Conservation (phyloP, 768 basidiomycete genomes). For the Boletus insuetus region DNA sequence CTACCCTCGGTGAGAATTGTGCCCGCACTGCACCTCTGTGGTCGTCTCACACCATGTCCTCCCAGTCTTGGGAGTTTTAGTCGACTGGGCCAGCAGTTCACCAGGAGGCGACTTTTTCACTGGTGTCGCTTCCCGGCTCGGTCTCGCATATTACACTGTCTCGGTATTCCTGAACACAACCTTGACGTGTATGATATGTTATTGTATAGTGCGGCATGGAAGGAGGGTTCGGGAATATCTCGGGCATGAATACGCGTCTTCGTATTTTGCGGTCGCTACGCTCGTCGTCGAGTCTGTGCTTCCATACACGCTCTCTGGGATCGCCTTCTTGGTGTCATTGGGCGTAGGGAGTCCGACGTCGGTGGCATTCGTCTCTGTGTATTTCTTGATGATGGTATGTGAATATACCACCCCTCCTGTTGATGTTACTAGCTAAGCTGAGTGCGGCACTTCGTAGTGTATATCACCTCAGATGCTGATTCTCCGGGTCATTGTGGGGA, state of each 20-base stretch:
- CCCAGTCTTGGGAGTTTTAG: constrained; percentile 11
- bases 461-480: too few relatives aligned
- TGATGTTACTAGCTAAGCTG: neutral
- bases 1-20: constrained; percentile 16
- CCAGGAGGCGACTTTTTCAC: constrained; percentile 19
- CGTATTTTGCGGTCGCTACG: constrained; percentile 13
- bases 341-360: constrained; percentile 14
- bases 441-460: neutral
- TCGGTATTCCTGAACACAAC: constrained; percentile 16
- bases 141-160: constrained; percentile 15
- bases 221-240: constrained; percentile 1
- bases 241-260: constrained; percentile 17
- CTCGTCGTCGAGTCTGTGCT: constrained; percentile 24
- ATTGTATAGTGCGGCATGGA: constrained; percentile 13
- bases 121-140: constrained; percentile 9
- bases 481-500: too few relatives aligned
- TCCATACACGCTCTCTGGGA: constrained; percentile 24
- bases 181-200: constrained; percentile 25
- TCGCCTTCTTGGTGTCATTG: constrained; percentile 22
- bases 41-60: neutral
- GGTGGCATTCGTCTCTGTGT: constrained; percentile 8
- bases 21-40: neutral
- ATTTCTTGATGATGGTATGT: constrained; percentile 23
- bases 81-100: constrained; percentile 2
- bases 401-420: neutral